phyloP scores from a whole-genome alignment of 2,329 filamentous ascomycete species.

The Aspergillus japonicus region DNA sequence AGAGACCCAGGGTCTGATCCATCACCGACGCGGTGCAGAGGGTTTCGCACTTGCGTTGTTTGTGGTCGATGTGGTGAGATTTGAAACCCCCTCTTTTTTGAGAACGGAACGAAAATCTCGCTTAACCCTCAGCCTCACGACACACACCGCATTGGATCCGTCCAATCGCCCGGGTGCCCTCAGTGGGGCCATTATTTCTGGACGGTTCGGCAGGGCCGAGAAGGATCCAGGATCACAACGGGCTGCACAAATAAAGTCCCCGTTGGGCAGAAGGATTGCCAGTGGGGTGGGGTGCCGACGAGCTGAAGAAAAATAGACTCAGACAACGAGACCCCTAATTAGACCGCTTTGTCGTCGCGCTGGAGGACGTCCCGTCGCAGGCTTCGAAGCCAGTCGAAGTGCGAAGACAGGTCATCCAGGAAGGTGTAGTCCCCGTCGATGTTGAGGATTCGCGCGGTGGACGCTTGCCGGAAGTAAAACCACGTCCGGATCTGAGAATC shows the following conservation, averaged over 20 bases:
- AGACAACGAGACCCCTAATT: background rate
- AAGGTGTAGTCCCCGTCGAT: background rate
- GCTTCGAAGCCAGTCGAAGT: background rate
- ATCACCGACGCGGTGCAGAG: background rate
- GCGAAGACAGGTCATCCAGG: no score
- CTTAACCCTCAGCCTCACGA: background rate
- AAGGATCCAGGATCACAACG: background rate
- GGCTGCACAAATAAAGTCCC: background rate
- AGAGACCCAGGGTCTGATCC: background rate
- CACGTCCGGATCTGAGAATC: background rate
- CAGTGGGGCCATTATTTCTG: background rate
- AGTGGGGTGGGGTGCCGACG: background rate
- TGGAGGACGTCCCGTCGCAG: background rate
- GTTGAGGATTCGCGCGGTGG: background rate
- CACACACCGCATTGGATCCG: background rate
- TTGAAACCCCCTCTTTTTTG: no score
- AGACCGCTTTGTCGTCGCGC: background rate
- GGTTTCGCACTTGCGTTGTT: no score
- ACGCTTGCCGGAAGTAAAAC: background rate
- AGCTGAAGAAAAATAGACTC: background rate
- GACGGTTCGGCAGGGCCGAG: background rate
- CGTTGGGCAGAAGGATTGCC: background rate
- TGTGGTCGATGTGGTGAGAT: background rate
- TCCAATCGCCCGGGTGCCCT: background rate
- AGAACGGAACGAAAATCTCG: background rate